Base-by-base conservation (phyloP, 164 flowering plant species). In the Hamamelis virginiana region DNA sequence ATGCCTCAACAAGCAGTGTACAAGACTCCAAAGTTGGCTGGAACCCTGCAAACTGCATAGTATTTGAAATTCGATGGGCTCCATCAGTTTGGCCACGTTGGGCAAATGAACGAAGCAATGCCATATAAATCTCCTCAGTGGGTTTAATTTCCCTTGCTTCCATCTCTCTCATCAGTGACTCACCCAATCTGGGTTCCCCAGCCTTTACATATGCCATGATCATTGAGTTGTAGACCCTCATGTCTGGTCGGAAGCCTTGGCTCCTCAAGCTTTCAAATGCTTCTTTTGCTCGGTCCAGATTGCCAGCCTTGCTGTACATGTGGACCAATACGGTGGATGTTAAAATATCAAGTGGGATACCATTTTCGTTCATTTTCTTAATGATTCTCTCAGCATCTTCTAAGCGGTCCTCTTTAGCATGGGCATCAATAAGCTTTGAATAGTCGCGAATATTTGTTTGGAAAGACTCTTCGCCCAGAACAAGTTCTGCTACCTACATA, bases 351-450 rank as follows among this genome's bases (percentile, higher is more conserved):
- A 91, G 92, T 25, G 52, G 5, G 44, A 92, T 78, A 60, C 90
- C 97, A 72, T 81, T 87, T 56, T 86, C 89, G 58, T 70, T 77
- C 99, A 96, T 96, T 78, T 88, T 93, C 65, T 77, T 66, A 18
- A 94, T 76, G 28, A 94, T 77, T 77, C 96, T 89, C 72, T 96
- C 96, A 41, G 89, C 95, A 79, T 91, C 96, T 57, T 83, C 89
- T 25, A 81, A 4, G 52, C 82, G 87, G 46, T 77, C 82, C 60
- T 78, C 87, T 76, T 83, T 84, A 14, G 96, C 92, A 83, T 87
- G 72, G 53, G 75, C 79, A 74, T 87, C 96, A 74, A 93, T 80
- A 38, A 96, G 90, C 75, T 80, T 87, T 11, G 89, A 85, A 76
- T 82, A 96, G 80, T 96, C 99, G 27, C 83, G 80, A 26, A 84